Evolutionary conservation across 1,139 yeast genomes (phyloP), one percentile per base, ranked within the genome.

Genomic region (Kodamaea anthophila): DNA sequence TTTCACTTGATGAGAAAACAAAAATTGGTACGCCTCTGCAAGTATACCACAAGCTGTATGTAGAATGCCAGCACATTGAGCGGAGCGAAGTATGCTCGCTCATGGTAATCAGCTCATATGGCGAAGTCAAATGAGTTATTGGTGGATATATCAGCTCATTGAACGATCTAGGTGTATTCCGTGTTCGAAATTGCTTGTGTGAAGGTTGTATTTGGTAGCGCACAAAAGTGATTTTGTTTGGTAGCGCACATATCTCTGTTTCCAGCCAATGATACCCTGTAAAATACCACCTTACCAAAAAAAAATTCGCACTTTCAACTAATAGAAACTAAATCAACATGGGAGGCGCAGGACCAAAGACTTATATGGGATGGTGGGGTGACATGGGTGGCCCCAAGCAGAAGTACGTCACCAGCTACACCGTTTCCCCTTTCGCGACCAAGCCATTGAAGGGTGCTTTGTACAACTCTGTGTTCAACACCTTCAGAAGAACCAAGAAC

Each of bases 291-390:
- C 24, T 32, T 24, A 31, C 31, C 31, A 28, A 20, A 24, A 32
- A 35, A 39, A 30, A 24, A 18, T 12, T 25, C 18, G 20, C 25
- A 24, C 11, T 19, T 29, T 20, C 18, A 21, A 21, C 22, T 20
- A 18, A 21, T 29, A 15, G 19, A 18, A 33, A 26, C 32, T 18
- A 23, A 23, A 23, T 25, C 38, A 46, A 24, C 49, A 78, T 78
- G 86, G 82, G 83, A 56, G 80, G 81, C 63, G 23, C 34, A 24
- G 76, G 77, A 50, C 80, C 82, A 55, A 77, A 75, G 53, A 58
- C 88, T 53, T 87, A 83, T 56, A 78, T 84, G 88, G 97, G 97
- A 52, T 87, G 96, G 96, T 87, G 97, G 97, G 96, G 96, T 55
- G 59, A 69, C 66, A 60, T 77, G 49, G 87, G 94, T 41, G 72